These are phyloP conservation scores for Wilcoxina mikolae DNA, from an alignment of 495 filamentous ascomycete genomes.

Conservation along the genomic window DNA sequence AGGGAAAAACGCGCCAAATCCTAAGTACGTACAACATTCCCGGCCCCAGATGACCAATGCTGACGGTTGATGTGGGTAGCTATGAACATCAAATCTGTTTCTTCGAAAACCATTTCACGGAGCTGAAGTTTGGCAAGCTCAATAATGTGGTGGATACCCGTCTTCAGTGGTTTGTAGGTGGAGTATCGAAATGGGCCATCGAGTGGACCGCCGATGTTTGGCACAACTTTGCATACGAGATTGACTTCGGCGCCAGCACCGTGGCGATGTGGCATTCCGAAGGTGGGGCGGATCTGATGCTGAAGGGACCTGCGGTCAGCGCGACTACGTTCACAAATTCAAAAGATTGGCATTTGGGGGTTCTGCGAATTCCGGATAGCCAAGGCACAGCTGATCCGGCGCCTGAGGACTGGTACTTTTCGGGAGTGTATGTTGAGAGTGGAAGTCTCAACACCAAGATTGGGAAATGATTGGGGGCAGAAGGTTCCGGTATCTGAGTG, in stretches of 20 bases:
- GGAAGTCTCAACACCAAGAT: constrained; percentile 46
- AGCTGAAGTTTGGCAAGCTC: constrained; percentile 56
- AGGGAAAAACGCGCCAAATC: constrained; percentile 43
- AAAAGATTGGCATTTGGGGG: constrained; percentile 59
- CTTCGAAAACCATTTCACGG: constrained; percentile 64
- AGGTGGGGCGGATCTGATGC: constrained; percentile 41
- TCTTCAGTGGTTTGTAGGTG: constrained; percentile 41
- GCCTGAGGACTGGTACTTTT: constrained; percentile 57
- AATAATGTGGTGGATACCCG: constrained; percentile 36
- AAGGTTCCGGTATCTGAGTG: too few species aligned
- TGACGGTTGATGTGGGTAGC: constrained; percentile 1
- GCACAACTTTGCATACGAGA: constrained; percentile 59
- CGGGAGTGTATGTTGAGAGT: constrained; percentile 55
- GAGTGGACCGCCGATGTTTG: constrained; percentile 43
- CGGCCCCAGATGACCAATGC: background rate
- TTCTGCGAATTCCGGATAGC: constrained; percentile 48
- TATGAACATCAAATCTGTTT: constrained; percentile 64
- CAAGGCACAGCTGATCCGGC: constrained; percentile 34
- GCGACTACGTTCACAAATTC: constrained; percentile 51
- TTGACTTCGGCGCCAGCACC: constrained; percentile 44
- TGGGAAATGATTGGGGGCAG: constrained; percentile 12
- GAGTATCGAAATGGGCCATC: constrained; percentile 39
- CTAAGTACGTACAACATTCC: constrained; percentile 48
- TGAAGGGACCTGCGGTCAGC: constrained; percentile 42
- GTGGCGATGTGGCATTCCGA: constrained; percentile 59